A percentile compares a stretch with the other conserved stretches of the same genome.
Evolutionary conservation across 1,139 yeast species (phyloP).

Genomic region (Nadsonia starkeyi-henricii): DNA sequence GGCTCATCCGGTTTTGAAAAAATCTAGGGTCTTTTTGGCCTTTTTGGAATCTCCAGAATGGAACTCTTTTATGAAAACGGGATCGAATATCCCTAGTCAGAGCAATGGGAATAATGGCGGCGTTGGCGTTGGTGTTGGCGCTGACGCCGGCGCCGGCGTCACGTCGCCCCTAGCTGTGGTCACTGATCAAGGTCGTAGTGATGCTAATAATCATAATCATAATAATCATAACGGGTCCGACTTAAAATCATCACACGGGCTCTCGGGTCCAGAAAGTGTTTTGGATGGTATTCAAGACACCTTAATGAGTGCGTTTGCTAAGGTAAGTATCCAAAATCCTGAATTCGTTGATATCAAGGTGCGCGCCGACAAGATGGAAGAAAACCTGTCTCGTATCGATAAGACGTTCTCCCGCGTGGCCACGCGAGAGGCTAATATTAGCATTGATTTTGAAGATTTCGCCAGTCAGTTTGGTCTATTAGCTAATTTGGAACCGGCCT

Average conservation of each 20-base stretch:
- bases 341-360: constrained; percentile 79
- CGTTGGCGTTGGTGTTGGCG: constrained; percentile 3
- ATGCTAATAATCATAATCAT: no score
- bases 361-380: constrained; percentile 69
- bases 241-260: constrained; percentile 6
- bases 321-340: constrained; percentile 58
- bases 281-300: constrained; percentile 69
- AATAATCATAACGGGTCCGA: background rate
- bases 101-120: constrained; percentile 11
- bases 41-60: constrained; percentile 76
- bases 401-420: constrained; percentile 61
- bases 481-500: constrained; percentile 36
- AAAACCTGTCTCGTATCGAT: constrained; percentile 66
- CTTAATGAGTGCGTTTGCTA: constrained; percentile 81
- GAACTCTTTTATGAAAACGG: constrained; percentile 58
- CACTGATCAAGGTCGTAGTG: no score
- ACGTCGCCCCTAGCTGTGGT: background rate
- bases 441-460: constrained; percentile 59
- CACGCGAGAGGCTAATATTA: constrained; percentile 58
- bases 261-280: constrained; percentile 18
- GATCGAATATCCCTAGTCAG: constrained; percentile 8
- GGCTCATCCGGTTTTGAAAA: constrained; percentile 56
- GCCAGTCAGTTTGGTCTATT: constrained; percentile 56
- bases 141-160: constrained; percentile 9
- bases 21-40: constrained; percentile 57